These are phyloP conservation scores for Aspergillus neoniger DNA, from an alignment of 2,329 filamentous ascomycete species.

Conservation along the genomic window DNA sequence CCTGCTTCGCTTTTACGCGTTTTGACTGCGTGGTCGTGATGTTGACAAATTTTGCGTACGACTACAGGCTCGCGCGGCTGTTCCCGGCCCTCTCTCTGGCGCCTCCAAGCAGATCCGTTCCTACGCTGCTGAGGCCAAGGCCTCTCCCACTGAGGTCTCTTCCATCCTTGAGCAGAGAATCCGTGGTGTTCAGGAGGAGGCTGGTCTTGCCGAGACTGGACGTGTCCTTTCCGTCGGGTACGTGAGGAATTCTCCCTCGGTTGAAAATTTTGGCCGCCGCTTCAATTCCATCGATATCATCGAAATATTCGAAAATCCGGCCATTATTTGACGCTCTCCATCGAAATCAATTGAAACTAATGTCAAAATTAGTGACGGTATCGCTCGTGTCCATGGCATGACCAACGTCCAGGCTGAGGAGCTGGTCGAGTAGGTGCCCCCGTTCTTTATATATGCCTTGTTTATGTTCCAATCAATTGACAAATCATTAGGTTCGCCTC, in stretches of 20 bases:
- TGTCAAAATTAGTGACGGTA: slow-evolving; percentile 81
- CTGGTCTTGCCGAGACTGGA: slow-evolving; percentile 94
- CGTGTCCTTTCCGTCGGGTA: slow-evolving; percentile 99
- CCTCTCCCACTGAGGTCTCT: slow-evolving; percentile 94
- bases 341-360: slow-evolving; percentile 19
- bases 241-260: slow-evolving; percentile 47
- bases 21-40: slow-evolving; percentile 50
- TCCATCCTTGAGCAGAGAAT: slow-evolving; percentile 99
- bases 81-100: slow-evolving; percentile 74
- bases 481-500: slow-evolving; percentile 79
- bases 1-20: slow-evolving; percentile 25
- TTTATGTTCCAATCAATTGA: slow-evolving; percentile 25
- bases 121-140: slow-evolving; percentile 93
- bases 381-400: slow-evolving; percentile 99
- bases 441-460: slow-evolving; percentile 16
- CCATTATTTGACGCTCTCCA: background rate
- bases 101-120: slow-evolving; percentile 72
- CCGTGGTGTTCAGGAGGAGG: slow-evolving; percentile 96
- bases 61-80: slow-evolving; percentile 77
- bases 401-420: slow-evolving; percentile 99
- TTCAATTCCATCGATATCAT: slow-evolving; percentile 33
- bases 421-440: slow-evolving; percentile 87
- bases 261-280: slow-evolving; percentile 35
- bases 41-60: slow-evolving; percentile 46
- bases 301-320: slow-evolving; percentile 25